Base-by-base conservation (phyloP, 2,329 filamentous ascomycete species). In the Waltergamsia citrina region DNA sequence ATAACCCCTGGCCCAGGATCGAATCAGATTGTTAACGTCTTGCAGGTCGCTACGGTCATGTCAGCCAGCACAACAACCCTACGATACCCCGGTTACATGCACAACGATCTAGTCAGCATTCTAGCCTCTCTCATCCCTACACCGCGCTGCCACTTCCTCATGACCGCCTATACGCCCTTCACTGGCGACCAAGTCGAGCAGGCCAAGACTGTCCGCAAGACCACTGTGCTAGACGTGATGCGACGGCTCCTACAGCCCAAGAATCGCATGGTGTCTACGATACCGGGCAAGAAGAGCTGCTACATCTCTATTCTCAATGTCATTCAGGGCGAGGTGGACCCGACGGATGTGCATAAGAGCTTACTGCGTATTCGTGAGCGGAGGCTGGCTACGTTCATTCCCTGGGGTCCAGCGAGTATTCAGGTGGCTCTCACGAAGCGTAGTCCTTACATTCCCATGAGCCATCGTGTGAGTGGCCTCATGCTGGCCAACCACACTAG, bases 291-390 rank as follows among this genome's bases (percentile, higher is more conserved):
- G 66, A 93, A 86, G 65, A 95, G 87, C 63, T 98, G 92, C 66
- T 98, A 98, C 65, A 96, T 98, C 52, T 94, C 87, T 31, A 96
- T 98, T 47, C 69, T 98, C 42, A 96, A 98, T 59, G 94, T 98
- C 49, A 98, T 98, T 49, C 92, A 96, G 66, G 92, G 92, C 50
- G 92, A 98, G 58, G 92, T 93, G 25, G 93, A 98, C 54, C 90
- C 92, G 7, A 96, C 90, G 4, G 93, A 98, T 59, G 85, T 98
- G 37, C 92, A 98, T 68, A 98, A 98, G 73, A 96, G 90, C 43
- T 68, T 98, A 38, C 76, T 98, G 38, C 85, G 92, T 43, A 98
- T 98, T 52, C 81, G 92, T 32, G 92, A 98, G 66, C 81, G 92
- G 32, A 79, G 86, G 39, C 72, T 98, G 35, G 93, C 92, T 8